A percentile compares a stretch with the other conserved stretches of the same genome.
Conservation (phyloP, 352 stramenopile species). For the Phytophthora syringae region DNA sequence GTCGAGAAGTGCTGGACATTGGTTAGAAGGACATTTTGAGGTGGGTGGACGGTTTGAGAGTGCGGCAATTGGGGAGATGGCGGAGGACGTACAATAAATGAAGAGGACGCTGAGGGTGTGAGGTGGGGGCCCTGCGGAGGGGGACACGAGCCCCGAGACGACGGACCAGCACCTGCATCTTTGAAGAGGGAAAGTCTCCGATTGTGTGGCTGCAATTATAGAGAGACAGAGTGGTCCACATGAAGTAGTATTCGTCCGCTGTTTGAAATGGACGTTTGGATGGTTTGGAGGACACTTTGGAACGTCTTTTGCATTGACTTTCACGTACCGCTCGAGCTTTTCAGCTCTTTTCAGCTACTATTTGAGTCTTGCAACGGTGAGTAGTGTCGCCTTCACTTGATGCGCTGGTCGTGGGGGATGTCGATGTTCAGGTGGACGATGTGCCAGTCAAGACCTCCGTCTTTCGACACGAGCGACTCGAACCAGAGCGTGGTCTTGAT, state of each 20-base stretch:
- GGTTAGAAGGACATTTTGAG: neutral
- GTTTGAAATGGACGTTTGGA: neutral
- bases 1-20: constrained; percentile 32
- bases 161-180: constrained; percentile 22
- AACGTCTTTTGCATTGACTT: neutral
- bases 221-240: no score
- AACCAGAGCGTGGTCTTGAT: neutral
- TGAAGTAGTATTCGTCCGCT: no score
- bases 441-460: neutral
- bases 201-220: no score
- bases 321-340: neutral
- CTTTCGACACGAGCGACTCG: constrained; percentile 2
- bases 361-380: no score
- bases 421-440: neutral
- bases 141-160: neutral
- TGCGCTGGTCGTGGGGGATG: neutral
- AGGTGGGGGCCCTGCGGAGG: constrained; percentile 10
- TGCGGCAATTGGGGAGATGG: neutral
- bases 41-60: neutral
- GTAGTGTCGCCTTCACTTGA: neutral
- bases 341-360: no score
- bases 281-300: neutral
- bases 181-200: constrained; percentile 10
- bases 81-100: constrained; percentile 17
- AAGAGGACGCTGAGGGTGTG: neutral